These are phyloP conservation scores for Alternaria longipes DNA, from an alignment of 2,329 filamentous ascomycete genomes.

Conservation along the genomic window DNA sequence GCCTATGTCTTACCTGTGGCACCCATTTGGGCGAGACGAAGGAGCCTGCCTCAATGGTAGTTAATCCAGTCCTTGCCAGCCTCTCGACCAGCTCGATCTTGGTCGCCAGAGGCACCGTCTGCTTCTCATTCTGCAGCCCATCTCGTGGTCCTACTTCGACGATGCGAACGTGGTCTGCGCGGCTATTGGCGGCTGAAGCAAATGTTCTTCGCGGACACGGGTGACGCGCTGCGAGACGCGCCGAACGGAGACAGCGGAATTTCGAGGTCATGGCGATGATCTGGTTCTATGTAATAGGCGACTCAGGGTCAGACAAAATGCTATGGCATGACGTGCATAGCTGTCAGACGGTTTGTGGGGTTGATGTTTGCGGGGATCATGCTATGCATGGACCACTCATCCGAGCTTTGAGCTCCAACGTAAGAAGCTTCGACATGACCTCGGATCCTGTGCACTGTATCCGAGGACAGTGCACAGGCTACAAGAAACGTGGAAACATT, in stretches of 20 bases:
- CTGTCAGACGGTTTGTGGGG: conserved; percentile 22
- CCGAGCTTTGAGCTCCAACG: conserved; percentile 3
- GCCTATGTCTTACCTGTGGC: conserved; percentile 68
- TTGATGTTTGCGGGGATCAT: conserved; percentile 26
- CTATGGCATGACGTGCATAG: conserved; percentile 21
- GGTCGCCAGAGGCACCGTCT: conserved; percentile 71
- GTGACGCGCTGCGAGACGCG: conserved; percentile 49
- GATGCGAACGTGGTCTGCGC: conserved; percentile 63
- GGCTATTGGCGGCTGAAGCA: conserved; percentile 45
- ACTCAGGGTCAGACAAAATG: not conserved
- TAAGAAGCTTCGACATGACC: not conserved
- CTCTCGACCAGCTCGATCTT: conserved; percentile 80
- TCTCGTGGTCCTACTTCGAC: conserved; percentile 87
- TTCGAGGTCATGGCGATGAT: conserved; percentile 41
- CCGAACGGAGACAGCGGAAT: conserved; percentile 42
- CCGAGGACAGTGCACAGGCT: not conserved
- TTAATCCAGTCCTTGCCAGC: conserved; percentile 73
- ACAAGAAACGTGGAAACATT: not conserved
- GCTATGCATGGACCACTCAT: conserved; percentile 20
- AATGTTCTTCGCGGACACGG: conserved; percentile 40
- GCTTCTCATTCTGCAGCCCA: conserved; percentile 87
- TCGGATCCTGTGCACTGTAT: not conserved
- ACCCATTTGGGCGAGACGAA: conserved; percentile 88
- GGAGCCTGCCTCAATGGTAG: conserved; percentile 80
- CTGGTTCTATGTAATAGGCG: not conserved